Evolutionary conservation across 2,329 filamentous ascomycete species (phyloP), one percentile per base, ranked within the genome.

Genomic region (Talaromyces verruculosus): DNA sequence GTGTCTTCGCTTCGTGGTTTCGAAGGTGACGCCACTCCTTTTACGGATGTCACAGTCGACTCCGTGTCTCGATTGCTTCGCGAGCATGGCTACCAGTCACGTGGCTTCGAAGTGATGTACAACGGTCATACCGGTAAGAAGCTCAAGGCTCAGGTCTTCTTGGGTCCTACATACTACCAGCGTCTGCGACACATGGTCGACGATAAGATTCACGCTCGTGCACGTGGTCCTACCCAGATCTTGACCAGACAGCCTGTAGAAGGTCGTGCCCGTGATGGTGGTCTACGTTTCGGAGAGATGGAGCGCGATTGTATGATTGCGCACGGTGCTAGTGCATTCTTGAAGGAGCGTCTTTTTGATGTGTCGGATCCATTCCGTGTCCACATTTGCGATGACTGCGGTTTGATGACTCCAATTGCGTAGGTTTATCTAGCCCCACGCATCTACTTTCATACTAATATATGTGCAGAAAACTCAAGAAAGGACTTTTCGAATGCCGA

Each of bases 271-370:
- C 86, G 96, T 80, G 96, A 99, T 77, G 95, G 95, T 86, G 95
- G 95, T 84, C 86, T 99, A 53, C 94, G 96, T 77, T 99, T 99
- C 88, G 95, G 95, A 89, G 95, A 99, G 85, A 99, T 99, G 95
- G 96, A 99, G 82, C 94, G 96, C 83, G 96, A 99, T 87, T 99
- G 95, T 79, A 99, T 99, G 95, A 99, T 99, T 83, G 93, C 96
- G n/a, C 96, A 99, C 78, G 95, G 95, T 77, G 95, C 96, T 3
- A 94, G 92, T 64, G 90, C 93, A 1, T 99, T 99, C 86, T 82
- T 99, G 76, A 99, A 99, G 83, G 95, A 99, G 84, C 88, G 95
- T 74, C 82, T 99, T 66, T 97, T 99, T 74, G 94, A 98, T 78
- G 95, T 99, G 61, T 97, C 92, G 63, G 95, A 99, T 82, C 94